Evolutionary conservation across 1,284 basidiomycete genomes (phyloP).

Genomic region (Fomitopsis palustris): DNA sequence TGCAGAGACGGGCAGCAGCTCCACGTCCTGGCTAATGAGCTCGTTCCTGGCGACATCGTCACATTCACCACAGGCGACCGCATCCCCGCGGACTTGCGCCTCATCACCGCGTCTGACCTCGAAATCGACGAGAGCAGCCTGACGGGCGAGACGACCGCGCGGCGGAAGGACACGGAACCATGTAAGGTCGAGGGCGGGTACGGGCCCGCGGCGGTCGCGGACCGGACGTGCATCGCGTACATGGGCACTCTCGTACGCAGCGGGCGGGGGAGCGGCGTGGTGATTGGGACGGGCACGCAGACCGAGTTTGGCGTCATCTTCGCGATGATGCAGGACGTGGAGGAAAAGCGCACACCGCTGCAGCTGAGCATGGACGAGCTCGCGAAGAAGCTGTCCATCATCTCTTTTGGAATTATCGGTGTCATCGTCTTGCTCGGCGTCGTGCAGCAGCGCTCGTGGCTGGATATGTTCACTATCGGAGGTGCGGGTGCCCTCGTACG

Average conservation of each 20-base stretch:
- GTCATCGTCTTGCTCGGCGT: constrained; percentile 92
- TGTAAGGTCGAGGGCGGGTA: constrained; percentile 31
- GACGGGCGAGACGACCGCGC: constrained; percentile 89
- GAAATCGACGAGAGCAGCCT: constrained; percentile 96
- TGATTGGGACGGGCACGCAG: constrained; percentile 85
- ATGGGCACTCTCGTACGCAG: constrained; percentile 98
- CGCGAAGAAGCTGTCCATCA: constrained; percentile 85
- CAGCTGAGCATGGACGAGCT: constrained; percentile 97
- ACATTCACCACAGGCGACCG: constrained; percentile 92
- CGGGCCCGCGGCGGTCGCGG: constrained; percentile 74
- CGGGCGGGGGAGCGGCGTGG: constrained; percentile 84
- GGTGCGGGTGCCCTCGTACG: constrained; percentile 44
- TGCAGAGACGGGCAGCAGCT: constrained; percentile 68
- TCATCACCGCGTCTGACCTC: constrained; percentile 76
- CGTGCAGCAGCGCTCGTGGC: constrained; percentile 83
- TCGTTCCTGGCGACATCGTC: constrained; percentile 93
- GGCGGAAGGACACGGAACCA: constrained; percentile 63
- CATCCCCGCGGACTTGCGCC: constrained; percentile 89
- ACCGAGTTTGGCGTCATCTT: constrained; percentile 98
- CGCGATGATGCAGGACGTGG: constrained; percentile 97
- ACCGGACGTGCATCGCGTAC: constrained; percentile 87
- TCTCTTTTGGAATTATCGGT: constrained; percentile 92
- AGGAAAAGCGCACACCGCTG: constrained; percentile 90
- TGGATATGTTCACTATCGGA: constrained; percentile 99
- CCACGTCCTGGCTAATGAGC: constrained; percentile 87